Evolutionary conservation across 345 rosid species (phyloP).

Genomic region (Camelina sativa): DNA sequence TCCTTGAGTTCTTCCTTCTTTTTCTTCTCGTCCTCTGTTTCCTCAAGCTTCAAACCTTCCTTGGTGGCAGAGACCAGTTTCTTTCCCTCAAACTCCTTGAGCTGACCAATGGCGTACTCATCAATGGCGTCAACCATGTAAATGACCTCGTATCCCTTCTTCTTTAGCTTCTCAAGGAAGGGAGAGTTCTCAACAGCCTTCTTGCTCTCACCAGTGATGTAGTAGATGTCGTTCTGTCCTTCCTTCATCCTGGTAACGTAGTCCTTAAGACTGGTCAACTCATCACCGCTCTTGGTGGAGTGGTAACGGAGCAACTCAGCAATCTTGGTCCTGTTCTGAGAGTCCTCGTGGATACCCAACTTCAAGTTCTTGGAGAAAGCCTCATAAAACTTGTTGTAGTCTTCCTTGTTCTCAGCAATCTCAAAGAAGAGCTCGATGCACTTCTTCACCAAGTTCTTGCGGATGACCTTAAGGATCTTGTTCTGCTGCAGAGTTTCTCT

Average conservation of each 20-base stretch:
- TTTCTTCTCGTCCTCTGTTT: slow-evolving; percentile 79
- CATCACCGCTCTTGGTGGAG: slow-evolving; percentile 91
- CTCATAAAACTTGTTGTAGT: slow-evolving; percentile 86
- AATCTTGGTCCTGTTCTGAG: slow-evolving; percentile 72
- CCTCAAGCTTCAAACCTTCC: slow-evolving; percentile 82
- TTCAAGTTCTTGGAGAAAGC: slow-evolving; percentile 88
- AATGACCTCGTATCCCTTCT: slow-evolving; percentile 81
- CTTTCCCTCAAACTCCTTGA: slow-evolving; percentile 87
- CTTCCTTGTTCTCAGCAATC: slow-evolving; percentile 53
- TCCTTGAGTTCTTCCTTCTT: slow-evolving; percentile 63
- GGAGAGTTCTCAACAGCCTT: slow-evolving; percentile 95
- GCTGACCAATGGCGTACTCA: slow-evolving; percentile 84
- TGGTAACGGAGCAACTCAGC: slow-evolving; percentile 85
- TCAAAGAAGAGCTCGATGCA: slow-evolving; percentile 73
- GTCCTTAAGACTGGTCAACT: slow-evolving; percentile 82
- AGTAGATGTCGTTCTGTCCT: slow-evolving; percentile 78
- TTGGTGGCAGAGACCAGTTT: slow-evolving; percentile 87
- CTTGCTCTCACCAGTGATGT: slow-evolving; percentile 93
- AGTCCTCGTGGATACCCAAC: slow-evolving; percentile 75
- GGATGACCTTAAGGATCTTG: slow-evolving; percentile 85
- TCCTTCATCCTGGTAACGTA: slow-evolving; percentile 97
- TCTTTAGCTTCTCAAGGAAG: slow-evolving; percentile 88
- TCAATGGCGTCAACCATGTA: slow-evolving; percentile 91
- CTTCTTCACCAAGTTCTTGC: slow-evolving; percentile 89
- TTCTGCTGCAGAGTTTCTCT: slow-evolving; percentile 85